Evolutionary conservation across 2,329 filamentous ascomycete genomes (phyloP), one percentile per base, ranked within the genome.

Genomic region (Amylocarpus encephaloides): DNA sequence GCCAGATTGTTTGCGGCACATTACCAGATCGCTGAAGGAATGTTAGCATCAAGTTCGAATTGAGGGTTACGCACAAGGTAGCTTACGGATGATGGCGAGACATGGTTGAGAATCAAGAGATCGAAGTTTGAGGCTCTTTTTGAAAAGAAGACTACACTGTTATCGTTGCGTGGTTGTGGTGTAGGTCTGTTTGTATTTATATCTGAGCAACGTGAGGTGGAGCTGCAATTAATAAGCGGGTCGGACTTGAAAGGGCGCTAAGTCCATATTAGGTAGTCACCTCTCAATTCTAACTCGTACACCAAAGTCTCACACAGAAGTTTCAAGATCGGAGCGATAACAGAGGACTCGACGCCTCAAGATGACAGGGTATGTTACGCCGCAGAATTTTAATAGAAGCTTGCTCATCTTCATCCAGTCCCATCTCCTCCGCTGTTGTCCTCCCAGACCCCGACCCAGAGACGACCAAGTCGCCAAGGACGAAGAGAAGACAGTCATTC

Each of bases 1-100:
- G 73, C 93, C 93, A 54, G 92, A 78, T 70, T 95, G 92, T 76
- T 98, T 98, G 75, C 92, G 91, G 81, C 93, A 98, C 92, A 97
- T 97, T 64, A 98, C 93, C 61, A 98, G 85, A 77, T 98, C 93
- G 71, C 85, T 88, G 66, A 15, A 48, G 43, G 32, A 44, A 32
- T 49, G 52, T 59, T 45, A 51, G 52, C n/a, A 55, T 38, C 29
- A 43, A 48, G 9, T 35, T 52, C 35, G 49, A 46, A 53, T 51
- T 49, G 44, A 16, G 43, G 35, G 11, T 39, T 34, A 45, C 32
- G 12, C 26, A 19, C 16, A 22, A 46, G 12, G 32, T 32, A 44
- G 75, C 82, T 76, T 77, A 87, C 85, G 91, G 91, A 70, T 96
- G 63, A 64, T 66, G 63, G 54, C 64, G 64, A 58, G 63, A 64